These are phyloP conservation scores for Polyporus arcularius DNA, from an alignment of 768 basidiomycete genomes.

Conservation along the genomic window DNA sequence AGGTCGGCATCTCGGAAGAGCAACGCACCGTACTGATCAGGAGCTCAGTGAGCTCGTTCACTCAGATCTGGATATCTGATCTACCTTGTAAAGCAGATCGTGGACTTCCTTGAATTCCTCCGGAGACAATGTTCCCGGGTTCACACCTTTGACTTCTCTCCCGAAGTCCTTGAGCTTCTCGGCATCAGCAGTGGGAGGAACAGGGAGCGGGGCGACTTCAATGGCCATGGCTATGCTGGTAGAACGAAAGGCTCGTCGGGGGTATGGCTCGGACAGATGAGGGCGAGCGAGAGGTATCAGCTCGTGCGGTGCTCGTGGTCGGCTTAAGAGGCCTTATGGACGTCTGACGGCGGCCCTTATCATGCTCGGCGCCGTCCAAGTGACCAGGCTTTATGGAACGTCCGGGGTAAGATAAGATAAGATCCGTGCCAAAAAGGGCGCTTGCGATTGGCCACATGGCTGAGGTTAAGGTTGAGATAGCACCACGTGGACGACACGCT, in stretches of 20 bases:
- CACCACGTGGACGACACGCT: conserved; percentile 8
- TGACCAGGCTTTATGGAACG: not conserved
- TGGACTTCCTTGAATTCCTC: conserved; percentile 68
- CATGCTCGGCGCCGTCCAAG: not conserved
- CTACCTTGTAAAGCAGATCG: conserved; percentile 78
- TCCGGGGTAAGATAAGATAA: not conserved
- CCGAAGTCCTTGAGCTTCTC: conserved; percentile 73
- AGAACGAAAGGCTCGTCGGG: conserved; percentile 12
- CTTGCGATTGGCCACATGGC: not conserved
- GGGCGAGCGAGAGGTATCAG: not conserved
- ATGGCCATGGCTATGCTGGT: conserved; percentile 56
- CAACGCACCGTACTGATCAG: conserved; percentile 62
- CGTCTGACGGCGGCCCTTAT: not conserved
- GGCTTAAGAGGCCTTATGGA: not conserved
- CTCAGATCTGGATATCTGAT: not conserved
- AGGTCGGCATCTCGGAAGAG: conserved; percentile 72
- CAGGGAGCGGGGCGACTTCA: conserved; percentile 62
- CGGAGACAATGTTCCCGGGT: conserved; percentile 62
- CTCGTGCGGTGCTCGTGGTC: not conserved
- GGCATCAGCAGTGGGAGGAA: conserved; percentile 72
- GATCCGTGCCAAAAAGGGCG: not conserved
- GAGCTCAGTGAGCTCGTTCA: not conserved
- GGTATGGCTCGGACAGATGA: not conserved
- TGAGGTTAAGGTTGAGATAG: not conserved
- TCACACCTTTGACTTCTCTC: conserved; percentile 70